Evolutionary conservation across 2,329 filamentous ascomycete species (phyloP), one percentile per base, ranked within the genome.

Genomic region (Davidsoniella virescens): DNA sequence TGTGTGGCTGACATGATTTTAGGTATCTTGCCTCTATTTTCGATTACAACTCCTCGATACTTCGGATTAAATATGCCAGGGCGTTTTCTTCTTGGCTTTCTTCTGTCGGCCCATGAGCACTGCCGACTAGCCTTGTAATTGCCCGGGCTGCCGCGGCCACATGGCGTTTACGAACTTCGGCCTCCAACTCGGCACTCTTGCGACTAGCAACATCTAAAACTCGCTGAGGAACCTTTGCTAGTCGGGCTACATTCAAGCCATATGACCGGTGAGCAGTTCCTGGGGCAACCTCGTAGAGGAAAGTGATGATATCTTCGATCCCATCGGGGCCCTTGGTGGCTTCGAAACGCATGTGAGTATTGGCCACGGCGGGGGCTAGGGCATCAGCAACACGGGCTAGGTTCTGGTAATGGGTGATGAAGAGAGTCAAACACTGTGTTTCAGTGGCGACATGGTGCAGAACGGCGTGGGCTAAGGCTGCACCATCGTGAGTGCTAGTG

Each of bases 401-500:
- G 56, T 81, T 82, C 66, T 98, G 92, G 64, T 98, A 98, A 66
- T 98, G 92, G 3, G 92, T 98, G 63, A 98, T 94, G 69, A 98
- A 98, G 40, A 98, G 71, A 5, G 87, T 94, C 44, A 95, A 71
- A 54, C 86, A 86, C 49, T 74, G 72, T 0, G 81, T 74, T 14
- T 87, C 75, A 20, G 78, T 72, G 23, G 93, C 82, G 54, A 96
- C 76, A 60, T 93, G 81, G 53, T 90, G 79, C 5, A 98, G 71
- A 4, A 98, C 92, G 20, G 87, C 84, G 58, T 94, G 83, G 1
- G 92, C 92, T 58, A 98, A 96, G 51, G 92, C 92, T 4, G 94
- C 87, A 50, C 92, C 92, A 63, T 98, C 92, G 62, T 96, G 87
- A 8, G 92, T 98, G 57, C 80, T 87, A 0, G 92, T 98, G 47